Conservation (phyloP, 352 stramenopile species). For the Pseudoperonospora humuli region DNA sequence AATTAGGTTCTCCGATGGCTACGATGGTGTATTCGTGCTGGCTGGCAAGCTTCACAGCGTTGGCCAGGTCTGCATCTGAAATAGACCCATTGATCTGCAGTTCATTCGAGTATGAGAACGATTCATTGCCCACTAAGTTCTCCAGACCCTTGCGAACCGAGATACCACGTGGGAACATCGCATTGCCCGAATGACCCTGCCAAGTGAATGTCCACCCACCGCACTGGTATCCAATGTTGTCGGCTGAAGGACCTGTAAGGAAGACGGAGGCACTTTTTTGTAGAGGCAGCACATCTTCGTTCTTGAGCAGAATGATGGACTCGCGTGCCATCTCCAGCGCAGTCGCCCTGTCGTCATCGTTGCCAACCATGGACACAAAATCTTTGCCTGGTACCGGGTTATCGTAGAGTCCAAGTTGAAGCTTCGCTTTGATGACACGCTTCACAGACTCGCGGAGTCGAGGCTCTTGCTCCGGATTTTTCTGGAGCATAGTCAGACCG, state of each 20-base stretch:
- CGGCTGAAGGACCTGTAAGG: slow-evolving; percentile 45
- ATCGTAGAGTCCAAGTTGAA: slow-evolving; percentile 52
- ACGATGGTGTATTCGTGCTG: slow-evolving; percentile 53
- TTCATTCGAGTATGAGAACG: slow-evolving; percentile 43
- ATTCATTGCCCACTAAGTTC: slow-evolving; percentile 16
- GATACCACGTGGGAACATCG: slow-evolving; percentile 38
- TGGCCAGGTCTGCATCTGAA: slow-evolving; percentile 27
- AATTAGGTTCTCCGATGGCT: slow-evolving; percentile 59
- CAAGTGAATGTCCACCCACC: slow-evolving; percentile 74
- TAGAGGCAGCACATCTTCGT: slow-evolving; percentile 48
- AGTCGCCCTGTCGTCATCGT: slow-evolving; percentile 26
- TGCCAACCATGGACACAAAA: slow-evolving; percentile 31
- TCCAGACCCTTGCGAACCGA: slow-evolving; percentile 30
- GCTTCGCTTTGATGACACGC: slow-evolving; percentile 62
- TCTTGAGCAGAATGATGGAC: slow-evolving; percentile 75
- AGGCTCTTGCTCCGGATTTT: slow-evolving; percentile 27
- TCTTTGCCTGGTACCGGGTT: slow-evolving; percentile 36
- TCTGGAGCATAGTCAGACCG: slow-evolving; percentile 11
- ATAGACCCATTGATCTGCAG: slow-evolving; percentile 38
- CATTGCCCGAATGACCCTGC: slow-evolving; percentile 59
- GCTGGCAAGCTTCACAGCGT: slow-evolving; percentile 32
- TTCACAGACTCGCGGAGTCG: slow-evolving; percentile 33
- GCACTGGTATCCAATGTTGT: slow-evolving; percentile 58
- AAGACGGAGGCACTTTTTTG: slow-evolving; percentile 31
- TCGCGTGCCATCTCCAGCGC: slow-evolving; percentile 60